Conservation (phyloP, 768 basidiomycete species). For the Pleurotus pulmonarius region DNA sequence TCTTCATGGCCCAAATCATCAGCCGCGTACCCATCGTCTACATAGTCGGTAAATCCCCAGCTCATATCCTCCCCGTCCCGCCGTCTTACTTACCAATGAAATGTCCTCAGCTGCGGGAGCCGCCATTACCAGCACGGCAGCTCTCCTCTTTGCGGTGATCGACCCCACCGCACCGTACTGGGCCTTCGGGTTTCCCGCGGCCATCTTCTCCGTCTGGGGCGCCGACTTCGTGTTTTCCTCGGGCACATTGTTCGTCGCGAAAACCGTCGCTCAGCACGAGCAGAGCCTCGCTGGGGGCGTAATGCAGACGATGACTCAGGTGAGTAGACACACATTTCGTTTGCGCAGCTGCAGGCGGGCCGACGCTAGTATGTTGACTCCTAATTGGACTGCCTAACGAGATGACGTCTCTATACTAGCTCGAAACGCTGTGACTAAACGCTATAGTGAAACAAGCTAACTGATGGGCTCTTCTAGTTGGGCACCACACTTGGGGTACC, state of each 20-base stretch:
- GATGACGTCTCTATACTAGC: too few relatives aligned
- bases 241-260: constrained; percentile 56
- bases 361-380: too few relatives aligned
- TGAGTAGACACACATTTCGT: constrained; percentile 15
- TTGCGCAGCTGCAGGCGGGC: too few relatives aligned
- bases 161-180: constrained; percentile 44
- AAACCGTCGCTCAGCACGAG: constrained; percentile 46
- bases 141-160: constrained; percentile 54
- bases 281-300: constrained; percentile 58
- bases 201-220: constrained; percentile 50
- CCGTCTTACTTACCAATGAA: background rate
- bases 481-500: constrained; percentile 56
- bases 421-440: too few relatives aligned
- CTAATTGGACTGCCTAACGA: too few relatives aligned
- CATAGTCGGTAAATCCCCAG: constrained; percentile 37
- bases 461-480: constrained; percentile 27
- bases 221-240: constrained; percentile 58
- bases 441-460: too few relatives aligned
- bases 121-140: constrained; percentile 40
- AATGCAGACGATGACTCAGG: constrained; percentile 61
- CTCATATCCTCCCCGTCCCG: background rate
- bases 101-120: constrained; percentile 29
- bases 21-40: constrained; percentile 38
- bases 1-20: constrained; percentile 47
- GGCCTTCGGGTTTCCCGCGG: constrained; percentile 60